These are phyloP conservation scores for Epichloe amarillans DNA, from an alignment of 2,329 filamentous ascomycete species.

Conservation along the genomic window DNA sequence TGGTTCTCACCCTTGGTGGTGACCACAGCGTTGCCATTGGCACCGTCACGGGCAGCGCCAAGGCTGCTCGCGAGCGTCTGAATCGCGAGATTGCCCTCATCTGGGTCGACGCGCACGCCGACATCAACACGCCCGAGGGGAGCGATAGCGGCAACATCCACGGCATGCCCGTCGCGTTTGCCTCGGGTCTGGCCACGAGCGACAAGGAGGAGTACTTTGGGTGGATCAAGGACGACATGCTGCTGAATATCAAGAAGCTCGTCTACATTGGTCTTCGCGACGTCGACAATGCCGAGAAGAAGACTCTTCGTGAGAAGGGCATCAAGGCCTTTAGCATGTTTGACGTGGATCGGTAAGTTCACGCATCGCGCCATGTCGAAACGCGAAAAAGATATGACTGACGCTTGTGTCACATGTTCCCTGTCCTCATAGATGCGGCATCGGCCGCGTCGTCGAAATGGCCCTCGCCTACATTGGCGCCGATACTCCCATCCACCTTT, in stretches of 20 bases:
- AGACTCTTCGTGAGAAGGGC: conserved; percentile 71
- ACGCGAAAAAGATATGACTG: neutral
- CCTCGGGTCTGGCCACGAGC: conserved; percentile 72
- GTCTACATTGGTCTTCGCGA: conserved; percentile 95
- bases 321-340: conserved; percentile 99
- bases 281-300: conserved; percentile 88
- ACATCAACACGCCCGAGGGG: conserved; percentile 93
- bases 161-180: conserved; percentile 91
- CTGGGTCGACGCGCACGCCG: conserved; percentile 96
- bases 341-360: conserved; percentile 71
- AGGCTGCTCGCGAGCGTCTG: conserved; percentile 72
- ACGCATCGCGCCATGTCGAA: neutral
- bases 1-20: conserved; percentile 86
- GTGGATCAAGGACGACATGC: conserved; percentile 67
- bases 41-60: conserved; percentile 75
- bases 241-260: conserved; percentile 63
- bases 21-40: conserved; percentile 97
- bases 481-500: conserved; percentile 93
- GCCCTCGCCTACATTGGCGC: conserved; percentile 88
- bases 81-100: conserved; percentile 81
- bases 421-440: conserved; percentile 53
- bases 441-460: conserved; percentile 95
- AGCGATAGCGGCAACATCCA: conserved; percentile 89
- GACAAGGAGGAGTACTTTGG: conserved; percentile 71
- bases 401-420: conserved; percentile 6